A percentile compares a stretch with the other conserved stretches of the same genome.
These are phyloP conservation scores for Apiosordaria backusii DNA, from an alignment of 495 filamentous ascomycete species.

Conservation along the genomic window DNA sequence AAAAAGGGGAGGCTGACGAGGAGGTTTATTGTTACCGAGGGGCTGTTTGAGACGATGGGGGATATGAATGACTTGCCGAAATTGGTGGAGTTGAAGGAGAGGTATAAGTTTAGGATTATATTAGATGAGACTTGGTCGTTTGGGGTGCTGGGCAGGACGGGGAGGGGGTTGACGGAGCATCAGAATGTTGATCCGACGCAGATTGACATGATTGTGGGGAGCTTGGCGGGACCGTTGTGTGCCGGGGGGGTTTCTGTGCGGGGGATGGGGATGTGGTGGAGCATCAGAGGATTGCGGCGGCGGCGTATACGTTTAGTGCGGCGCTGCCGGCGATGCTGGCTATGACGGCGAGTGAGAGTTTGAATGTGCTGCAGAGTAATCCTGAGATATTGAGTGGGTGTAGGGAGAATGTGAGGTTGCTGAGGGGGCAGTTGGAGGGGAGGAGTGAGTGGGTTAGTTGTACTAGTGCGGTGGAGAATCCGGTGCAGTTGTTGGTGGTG, in stretches of 20 bases:
- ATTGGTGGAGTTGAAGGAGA: constrained; percentile 84
- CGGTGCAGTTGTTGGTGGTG: constrained; percentile 77
- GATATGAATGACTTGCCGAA: constrained; percentile 81
- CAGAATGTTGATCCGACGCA: constrained; percentile 89
- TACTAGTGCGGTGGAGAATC: constrained; percentile 79
- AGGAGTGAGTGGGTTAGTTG: constrained; percentile 88
- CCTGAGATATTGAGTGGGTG: constrained; percentile 72
- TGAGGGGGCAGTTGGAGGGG: constrained; percentile 85
- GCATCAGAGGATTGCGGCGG: constrained; percentile 87
- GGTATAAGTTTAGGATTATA: constrained; percentile 96
- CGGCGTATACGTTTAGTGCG: constrained; percentile 91
- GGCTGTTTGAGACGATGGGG: constrained; percentile 85
- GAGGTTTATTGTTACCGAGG: constrained; percentile 95
- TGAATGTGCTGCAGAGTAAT: constrained; percentile 77
- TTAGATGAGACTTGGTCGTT: constrained; percentile 97
- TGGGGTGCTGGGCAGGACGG: constrained; percentile 85
- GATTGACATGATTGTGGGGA: constrained; percentile 95
- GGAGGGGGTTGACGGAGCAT: constrained; percentile 87
- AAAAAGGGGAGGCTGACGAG: constrained; percentile 78
- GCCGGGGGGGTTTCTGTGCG: constrained; percentile 92
- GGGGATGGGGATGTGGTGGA: constrained; percentile 85
- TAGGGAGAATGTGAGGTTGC: constrained; percentile 74
- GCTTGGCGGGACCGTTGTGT: constrained; percentile 82
- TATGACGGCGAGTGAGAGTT: constrained; percentile 86
- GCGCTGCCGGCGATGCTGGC: constrained; percentile 91